Base-by-base conservation (phyloP, 83 land plant genomes). In the Picea mariana region DNA sequence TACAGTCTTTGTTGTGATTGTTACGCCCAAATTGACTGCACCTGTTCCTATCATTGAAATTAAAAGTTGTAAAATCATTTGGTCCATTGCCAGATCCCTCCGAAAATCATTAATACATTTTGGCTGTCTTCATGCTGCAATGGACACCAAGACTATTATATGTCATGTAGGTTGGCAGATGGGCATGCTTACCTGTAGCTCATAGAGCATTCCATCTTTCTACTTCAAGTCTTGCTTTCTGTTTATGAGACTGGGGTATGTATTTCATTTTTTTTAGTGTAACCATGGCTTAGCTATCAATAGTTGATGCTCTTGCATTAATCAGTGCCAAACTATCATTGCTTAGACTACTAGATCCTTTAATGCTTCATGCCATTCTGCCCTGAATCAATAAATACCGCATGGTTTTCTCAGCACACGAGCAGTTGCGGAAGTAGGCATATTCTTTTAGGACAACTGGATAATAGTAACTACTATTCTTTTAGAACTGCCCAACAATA, bases 11-110 rank as follows among this genome's bases (percentile, higher is more conserved):
- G 21, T 73, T 73, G 21, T 73, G 77, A 23, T 73, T 42, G 58
- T 73, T 73, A 73, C 24, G 21, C 77, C 77, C 58, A 73, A 73
- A 47, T 73, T 73, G 47, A 20, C 18, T 44, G 75, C 75, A 71
- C 42, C 77, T 49, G n/a, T 73, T 73, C 5, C 26, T n/a, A 42
- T 73, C 52, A n/a, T 73, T 73, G 26, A 42, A 20, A 73, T 21
- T 73, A 12, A 47, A 73, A 73, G 77, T 73, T 47, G 77, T 73
- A 42, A 73, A 73, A 44, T 21, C 13, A 73, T n/a, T 42, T 73
- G 77, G 55, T 73, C 49, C 21, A 34, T 71, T 38, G 49, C 75
- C 42, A 38, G 44, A 69, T 69, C 42, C 44, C 21, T 71, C 75
- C 7, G 47, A 71, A 71, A 40, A 71, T 40, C 42, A n/a, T 71